Conservation (phyloP, 2,329 filamentous ascomycete species). For the Chrysoporthe puriensis region DNA sequence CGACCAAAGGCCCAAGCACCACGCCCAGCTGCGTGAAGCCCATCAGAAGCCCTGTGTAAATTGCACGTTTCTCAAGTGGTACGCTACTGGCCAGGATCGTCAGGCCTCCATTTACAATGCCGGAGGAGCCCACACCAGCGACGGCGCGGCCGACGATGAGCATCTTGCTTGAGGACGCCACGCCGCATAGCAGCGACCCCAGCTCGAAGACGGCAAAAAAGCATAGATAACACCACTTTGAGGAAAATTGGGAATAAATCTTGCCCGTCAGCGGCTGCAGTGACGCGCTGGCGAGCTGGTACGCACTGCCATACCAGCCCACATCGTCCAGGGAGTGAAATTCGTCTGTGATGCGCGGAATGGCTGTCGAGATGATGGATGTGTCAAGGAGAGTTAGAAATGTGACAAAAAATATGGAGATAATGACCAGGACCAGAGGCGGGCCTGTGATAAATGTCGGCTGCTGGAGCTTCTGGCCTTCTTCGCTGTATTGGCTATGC, state of each 20-base stretch:
- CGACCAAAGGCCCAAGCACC: neutral
- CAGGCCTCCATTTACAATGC: conserved; percentile 4
- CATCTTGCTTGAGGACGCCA: conserved; percentile 8
- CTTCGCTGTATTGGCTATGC: no score
- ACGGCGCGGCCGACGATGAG: conserved; percentile 15
- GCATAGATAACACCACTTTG: neutral
- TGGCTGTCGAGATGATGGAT: neutral
- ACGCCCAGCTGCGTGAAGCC: no score
- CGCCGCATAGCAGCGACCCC: conserved; percentile 13
- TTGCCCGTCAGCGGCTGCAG: neutral
- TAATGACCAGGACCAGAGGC: conserved; percentile 1
- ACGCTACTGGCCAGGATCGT: neutral
- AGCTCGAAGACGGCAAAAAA: conserved; percentile 21
- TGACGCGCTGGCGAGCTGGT: neutral
- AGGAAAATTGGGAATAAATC: neutral
- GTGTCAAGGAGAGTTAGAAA: neutral
- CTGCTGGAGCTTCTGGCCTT: no score
- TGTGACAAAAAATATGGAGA: neutral
- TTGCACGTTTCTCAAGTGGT: neutral
- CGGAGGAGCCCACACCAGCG: conserved; percentile 10
- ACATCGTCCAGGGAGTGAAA: conserved; percentile 1
- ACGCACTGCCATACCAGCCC: conserved; percentile 4
- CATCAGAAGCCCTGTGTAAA: no score
- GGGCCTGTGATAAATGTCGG: neutral
- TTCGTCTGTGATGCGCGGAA: neutral